These are phyloP conservation scores for Nemania sp. DNA, from an alignment of 2,329 filamentous ascomycete genomes.

Conservation along the genomic window DNA sequence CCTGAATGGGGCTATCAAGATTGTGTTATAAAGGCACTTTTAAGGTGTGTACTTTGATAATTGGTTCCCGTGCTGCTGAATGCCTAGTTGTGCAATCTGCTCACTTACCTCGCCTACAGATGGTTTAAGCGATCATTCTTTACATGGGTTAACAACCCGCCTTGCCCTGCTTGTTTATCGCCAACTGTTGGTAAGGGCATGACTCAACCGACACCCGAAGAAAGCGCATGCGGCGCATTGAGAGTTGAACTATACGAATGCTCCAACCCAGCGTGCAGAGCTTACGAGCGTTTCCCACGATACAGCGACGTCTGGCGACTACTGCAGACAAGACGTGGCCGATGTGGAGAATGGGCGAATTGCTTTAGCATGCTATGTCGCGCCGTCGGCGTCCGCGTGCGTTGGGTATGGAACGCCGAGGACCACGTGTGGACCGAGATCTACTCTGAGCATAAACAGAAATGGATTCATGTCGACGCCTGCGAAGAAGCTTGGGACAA, in stretches of 20 bases:
- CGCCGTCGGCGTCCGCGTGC: slow-evolving; percentile 87
- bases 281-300: slow-evolving; percentile 89
- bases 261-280: slow-evolving; percentile 78
- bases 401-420: slow-evolving; percentile 98
- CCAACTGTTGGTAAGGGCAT: slow-evolving; percentile 86
- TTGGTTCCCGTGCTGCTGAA: slow-evolving; percentile 21
- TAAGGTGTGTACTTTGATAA: slow-evolving; percentile 70
- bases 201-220: slow-evolving; percentile 87
- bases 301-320: slow-evolving; percentile 96
- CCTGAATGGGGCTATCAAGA: slow-evolving; percentile 98
- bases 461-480: slow-evolving; percentile 96
- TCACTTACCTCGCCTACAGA: slow-evolving; percentile 56
- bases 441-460: slow-evolving; percentile 91
- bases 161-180: slow-evolving; percentile 82
- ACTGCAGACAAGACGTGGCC: slow-evolving; percentile 85
- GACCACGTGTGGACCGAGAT: slow-evolving; percentile 99
- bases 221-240: slow-evolving; percentile 86
- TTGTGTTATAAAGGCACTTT: slow-evolving; percentile 88
- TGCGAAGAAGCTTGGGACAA: slow-evolving; percentile 97
- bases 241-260: slow-evolving; percentile 93
- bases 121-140: slow-evolving; percentile 99
- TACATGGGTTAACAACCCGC: slow-evolving; percentile 95
- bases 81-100: slow-evolving; percentile 16
- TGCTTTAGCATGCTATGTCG: slow-evolving; percentile 99
- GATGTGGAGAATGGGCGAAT: slow-evolving; percentile 96